Base-by-base conservation (phyloP, 768 basidiomycete genomes). In the Russula abietina region DNA sequence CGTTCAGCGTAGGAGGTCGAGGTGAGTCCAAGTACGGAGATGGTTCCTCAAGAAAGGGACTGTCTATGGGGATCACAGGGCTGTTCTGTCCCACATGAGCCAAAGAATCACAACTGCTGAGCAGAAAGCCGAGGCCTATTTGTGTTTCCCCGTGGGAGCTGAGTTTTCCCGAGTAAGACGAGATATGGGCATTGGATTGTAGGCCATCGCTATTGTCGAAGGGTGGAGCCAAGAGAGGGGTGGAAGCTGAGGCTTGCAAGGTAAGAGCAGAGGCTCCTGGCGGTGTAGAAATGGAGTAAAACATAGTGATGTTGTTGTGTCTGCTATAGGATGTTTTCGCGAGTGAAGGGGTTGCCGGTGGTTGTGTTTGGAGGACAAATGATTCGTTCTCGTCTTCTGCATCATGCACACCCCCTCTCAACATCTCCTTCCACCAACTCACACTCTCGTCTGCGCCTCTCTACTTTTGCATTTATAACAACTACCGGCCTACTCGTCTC, bases 401-500 rank as follows among this genome's bases (percentile, higher is more conserved):
- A 28, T 17, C n/a, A 39, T 39, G 38, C 57, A 58, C 62, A 52
- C 57, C 36, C 39, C 9, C 6, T 55, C 62, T 63, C 62, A 26
- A 62, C 61, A 16, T 17, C 45, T 19, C n/a, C 38, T 26, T 11
- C 55, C 5, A 17, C 50, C 28, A 53, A 3, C 16, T 48, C 57
- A 39, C 43, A 22, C 22, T 41, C 57, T 33, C 57, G 59, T 19
- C 46, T 55, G 24, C 62, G 62, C 53, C 59, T 51, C 43, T 63
- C 65, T 33, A 55, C 63, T 46, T 64, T 70, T 6, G 62, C 76
- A n/a, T 57, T 75, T 55, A 28, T 77, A 12, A 71, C 78, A 2
- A 75, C 77, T 12, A 71, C 79, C 36, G 77, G 77, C 0, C 71
- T 74, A 36, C 75, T 79, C 4, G 69, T 77, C 38, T 75, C 81